Percentiles rank a stretch among this genome's conserved stretches.
Conservation (phyloP, 1,284 basidiomycete species). For the Pyrrhoderma lamaoense region DNA sequence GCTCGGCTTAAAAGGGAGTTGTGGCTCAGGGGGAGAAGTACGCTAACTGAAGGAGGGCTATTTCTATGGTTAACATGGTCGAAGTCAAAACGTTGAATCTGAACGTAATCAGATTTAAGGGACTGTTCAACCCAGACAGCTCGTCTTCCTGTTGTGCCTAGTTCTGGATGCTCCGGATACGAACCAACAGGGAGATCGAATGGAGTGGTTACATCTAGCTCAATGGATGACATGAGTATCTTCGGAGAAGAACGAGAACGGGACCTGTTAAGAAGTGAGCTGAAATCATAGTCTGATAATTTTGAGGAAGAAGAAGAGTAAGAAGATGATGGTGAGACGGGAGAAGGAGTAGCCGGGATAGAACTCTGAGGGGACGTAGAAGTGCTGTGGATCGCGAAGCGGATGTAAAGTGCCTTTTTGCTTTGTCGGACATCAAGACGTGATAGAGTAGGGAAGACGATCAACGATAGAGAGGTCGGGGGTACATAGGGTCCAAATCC, state of each 20-base stretch:
- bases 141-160: conserved; percentile 17
- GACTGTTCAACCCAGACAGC: conserved; percentile 19
- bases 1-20: conserved; percentile 17
- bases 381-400: conserved; percentile 8
- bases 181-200: conserved; percentile 17
- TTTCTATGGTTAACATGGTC: background rate
- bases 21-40: conserved; percentile 17
- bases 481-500: conserved; percentile 14
- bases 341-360: background rate
- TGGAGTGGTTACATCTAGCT: conserved; percentile 6
- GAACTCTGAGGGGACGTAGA: background rate
- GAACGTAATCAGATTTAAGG: conserved; percentile 16
- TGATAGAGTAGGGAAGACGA: conserved; percentile 16
- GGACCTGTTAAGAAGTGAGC: background rate
- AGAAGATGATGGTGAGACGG: background rate
- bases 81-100: conserved; percentile 4
- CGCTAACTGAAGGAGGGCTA: conserved; percentile 7
- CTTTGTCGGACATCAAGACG: conserved; percentile 15
- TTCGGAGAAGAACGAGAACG: background rate
- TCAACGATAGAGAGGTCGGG: conserved; percentile 15
- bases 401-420: conserved; percentile 16
- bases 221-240: background rate
- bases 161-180: conserved; percentile 14
- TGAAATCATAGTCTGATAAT: no score
- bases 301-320: background rate